Conservation (phyloP, 1,139 yeast species). For the Taphrina communis region DNA sequence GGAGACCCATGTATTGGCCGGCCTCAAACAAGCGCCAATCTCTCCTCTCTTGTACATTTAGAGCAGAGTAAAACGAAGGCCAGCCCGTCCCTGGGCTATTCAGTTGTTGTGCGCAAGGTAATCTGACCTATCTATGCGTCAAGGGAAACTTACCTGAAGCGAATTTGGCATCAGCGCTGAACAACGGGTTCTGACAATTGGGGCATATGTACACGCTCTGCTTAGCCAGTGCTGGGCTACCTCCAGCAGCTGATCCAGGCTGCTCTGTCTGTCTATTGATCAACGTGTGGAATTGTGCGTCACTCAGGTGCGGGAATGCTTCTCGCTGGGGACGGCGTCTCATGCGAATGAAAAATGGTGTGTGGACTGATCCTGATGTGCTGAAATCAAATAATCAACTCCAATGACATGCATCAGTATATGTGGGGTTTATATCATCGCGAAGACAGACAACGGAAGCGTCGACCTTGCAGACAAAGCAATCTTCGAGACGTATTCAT, state of each 20-base stretch:
- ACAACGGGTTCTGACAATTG: slow-evolving; percentile 10
- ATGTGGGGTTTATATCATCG: too few relatives aligned
- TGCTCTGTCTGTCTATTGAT: slow-evolving; percentile 23
- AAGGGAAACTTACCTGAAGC: slow-evolving; percentile 5
- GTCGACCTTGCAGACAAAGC: too few relatives aligned
- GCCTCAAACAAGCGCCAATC: slow-evolving; percentile 24
- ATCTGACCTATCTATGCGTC: background rate
- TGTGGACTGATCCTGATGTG: background rate
- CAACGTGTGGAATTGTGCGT: slow-evolving; percentile 17
- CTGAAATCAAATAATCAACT: too few relatives aligned
- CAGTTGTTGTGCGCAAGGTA: background rate
- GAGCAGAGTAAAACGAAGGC: slow-evolving; percentile 27
- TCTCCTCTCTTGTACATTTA: background rate
- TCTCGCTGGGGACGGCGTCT: background rate
- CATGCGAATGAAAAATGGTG: background rate
- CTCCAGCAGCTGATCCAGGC: slow-evolving; percentile 31
- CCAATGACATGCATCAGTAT: too few relatives aligned
- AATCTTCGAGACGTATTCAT: too few relatives aligned
- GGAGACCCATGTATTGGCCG: slow-evolving; percentile 18
- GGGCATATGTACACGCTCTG: slow-evolving; percentile 11
- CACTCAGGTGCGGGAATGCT: slow-evolving; percentile 15
- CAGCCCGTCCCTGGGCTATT: slow-evolving; percentile 27
- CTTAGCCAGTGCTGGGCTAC: background rate
- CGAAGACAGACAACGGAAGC: too few relatives aligned
- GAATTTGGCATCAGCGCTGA: slow-evolving; percentile 15